These are phyloP conservation scores for Termitomyces heimii DNA, from an alignment of 768 basidiomycete genomes.

Conservation along the genomic window DNA sequence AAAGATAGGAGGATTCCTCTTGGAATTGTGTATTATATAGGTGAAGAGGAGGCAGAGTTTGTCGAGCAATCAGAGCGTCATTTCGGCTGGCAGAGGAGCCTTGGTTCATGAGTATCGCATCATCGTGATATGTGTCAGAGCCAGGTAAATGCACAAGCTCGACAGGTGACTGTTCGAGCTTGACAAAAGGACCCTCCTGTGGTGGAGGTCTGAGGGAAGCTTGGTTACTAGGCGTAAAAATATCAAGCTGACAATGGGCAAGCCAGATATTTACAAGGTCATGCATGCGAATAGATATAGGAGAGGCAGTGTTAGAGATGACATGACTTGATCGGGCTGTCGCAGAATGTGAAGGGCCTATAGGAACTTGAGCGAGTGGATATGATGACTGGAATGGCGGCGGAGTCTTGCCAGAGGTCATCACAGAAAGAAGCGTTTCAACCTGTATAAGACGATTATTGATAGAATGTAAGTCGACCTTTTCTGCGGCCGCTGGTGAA, in stretches of 20 bases:
- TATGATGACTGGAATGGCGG: slow-evolving; percentile 31
- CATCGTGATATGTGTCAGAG: slow-evolving; percentile 13
- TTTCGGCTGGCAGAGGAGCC: slow-evolving; percentile 1
- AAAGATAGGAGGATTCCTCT: not conserved
- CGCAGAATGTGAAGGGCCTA: slow-evolving; percentile 11
- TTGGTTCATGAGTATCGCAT: slow-evolving; percentile 10
- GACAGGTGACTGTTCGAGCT: slow-evolving; percentile 23
- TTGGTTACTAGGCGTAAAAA: slow-evolving; percentile 2
- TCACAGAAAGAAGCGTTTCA: slow-evolving; percentile 52
- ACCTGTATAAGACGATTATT: slow-evolving; percentile 74
- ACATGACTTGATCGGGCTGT: slow-evolving; percentile 25
- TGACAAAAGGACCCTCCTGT: slow-evolving; percentile 18
- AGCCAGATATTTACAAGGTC: slow-evolving; percentile 61
- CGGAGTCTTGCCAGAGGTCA: slow-evolving; percentile 33
- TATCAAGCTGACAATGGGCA: slow-evolving; percentile 38
- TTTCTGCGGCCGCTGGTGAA: slow-evolving; percentile 79
- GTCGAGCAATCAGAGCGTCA: not conserved
- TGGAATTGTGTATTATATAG: slow-evolving; percentile 7
- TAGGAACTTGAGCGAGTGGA: slow-evolving; percentile 19
- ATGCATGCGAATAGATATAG: slow-evolving; percentile 48
- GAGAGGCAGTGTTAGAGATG: slow-evolving; percentile 35
- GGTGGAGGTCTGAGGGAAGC: not conserved
- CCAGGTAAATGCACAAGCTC: slow-evolving; percentile 12
- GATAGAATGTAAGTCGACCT: slow-evolving; percentile 81
- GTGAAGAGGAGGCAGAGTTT: slow-evolving; percentile 9